Percentiles rank a stretch among this genome's conserved stretches.
Conservation (phyloP, 257 asterid genomes). For the Ehretia macrophylla region DNA sequence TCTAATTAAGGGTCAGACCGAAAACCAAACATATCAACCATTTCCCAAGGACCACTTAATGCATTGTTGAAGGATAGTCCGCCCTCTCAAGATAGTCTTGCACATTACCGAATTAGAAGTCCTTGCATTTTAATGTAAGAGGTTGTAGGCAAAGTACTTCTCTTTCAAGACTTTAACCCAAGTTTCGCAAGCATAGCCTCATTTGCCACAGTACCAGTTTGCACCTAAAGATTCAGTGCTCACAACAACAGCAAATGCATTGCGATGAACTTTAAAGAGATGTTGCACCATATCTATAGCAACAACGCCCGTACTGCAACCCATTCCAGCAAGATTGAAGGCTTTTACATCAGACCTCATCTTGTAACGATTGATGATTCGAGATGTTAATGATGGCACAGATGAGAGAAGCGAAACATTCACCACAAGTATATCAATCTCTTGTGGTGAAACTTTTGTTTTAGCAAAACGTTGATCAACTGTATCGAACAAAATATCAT, state of each 20-base stretch:
- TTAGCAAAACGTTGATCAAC: constrained; percentile 21
- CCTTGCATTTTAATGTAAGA: no score
- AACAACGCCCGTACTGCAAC: constrained; percentile 35
- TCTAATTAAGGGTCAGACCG: no score
- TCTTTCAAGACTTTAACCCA: no score
- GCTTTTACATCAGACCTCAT: constrained; percentile 29
- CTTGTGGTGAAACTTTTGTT: constrained; percentile 26
- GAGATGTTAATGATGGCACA: constrained; percentile 21
- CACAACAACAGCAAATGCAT: constrained; percentile 24
- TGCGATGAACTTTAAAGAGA: constrained; percentile 14
- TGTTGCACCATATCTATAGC: constrained; percentile 30
- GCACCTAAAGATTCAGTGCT: constrained; percentile 30
- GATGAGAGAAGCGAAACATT: constrained; percentile 32
- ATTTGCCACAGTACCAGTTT: constrained; percentile 35
- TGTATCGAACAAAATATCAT: constrained; percentile 20
- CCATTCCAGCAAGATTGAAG: constrained; percentile 40
- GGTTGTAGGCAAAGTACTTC: no score
- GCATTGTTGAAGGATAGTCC: no score
- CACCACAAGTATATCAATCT: constrained; percentile 32
- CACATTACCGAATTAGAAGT: no score
- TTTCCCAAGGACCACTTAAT: no score
- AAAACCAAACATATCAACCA: no score
- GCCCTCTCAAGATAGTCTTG: no score
- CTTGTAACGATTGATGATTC: constrained; percentile 29
- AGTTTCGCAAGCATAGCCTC: no score